Evolutionary conservation across 2,329 filamentous ascomycete genomes (phyloP).

Genomic region (Penicillium sp.): DNA sequence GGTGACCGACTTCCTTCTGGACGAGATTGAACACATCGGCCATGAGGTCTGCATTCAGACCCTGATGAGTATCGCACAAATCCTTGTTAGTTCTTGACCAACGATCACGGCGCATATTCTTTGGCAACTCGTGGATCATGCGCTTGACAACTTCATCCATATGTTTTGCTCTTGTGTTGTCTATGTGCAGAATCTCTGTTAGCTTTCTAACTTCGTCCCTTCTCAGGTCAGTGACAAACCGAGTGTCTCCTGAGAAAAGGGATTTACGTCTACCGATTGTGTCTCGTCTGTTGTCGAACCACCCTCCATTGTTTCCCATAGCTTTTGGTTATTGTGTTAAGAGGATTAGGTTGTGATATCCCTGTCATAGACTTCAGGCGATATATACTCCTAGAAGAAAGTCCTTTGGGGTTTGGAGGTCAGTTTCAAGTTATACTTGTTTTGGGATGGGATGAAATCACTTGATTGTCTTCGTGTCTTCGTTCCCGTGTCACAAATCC

Average conservation of each 20-base stretch:
- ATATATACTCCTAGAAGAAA: not conserved
- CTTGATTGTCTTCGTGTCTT: not conserved
- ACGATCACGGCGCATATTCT: slow-evolving; percentile 10
- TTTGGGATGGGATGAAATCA: not conserved
- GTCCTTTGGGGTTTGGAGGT: not conserved
- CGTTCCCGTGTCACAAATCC: not conserved
- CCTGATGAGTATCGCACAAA: slow-evolving; percentile 23
- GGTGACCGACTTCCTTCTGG: slow-evolving; percentile 23
- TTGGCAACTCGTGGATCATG: slow-evolving; percentile 18
- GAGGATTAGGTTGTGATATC: not conserved
- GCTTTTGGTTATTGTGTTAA: not conserved
- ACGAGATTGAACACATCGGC: slow-evolving; percentile 20
- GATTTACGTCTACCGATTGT: not conserved
- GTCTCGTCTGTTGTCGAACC: not conserved
- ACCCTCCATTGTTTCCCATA: slow-evolving; percentile 1
- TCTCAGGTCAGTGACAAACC: slow-evolving; percentile 19
- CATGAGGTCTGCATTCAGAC: slow-evolving; percentile 26
- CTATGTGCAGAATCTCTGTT: slow-evolving; percentile 24
- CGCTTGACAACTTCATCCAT: slow-evolving; percentile 6
- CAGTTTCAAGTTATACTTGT: not conserved
- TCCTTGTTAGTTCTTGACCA: not conserved
- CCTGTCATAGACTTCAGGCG: not conserved
- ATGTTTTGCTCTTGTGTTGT: slow-evolving; percentile 11
- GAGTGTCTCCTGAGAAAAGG: slow-evolving; percentile 12
- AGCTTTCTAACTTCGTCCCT: slow-evolving; percentile 20